These are phyloP conservation scores for Leccinum boreale DNA, from an alignment of 768 basidiomycete genomes.

Conservation along the genomic window DNA sequence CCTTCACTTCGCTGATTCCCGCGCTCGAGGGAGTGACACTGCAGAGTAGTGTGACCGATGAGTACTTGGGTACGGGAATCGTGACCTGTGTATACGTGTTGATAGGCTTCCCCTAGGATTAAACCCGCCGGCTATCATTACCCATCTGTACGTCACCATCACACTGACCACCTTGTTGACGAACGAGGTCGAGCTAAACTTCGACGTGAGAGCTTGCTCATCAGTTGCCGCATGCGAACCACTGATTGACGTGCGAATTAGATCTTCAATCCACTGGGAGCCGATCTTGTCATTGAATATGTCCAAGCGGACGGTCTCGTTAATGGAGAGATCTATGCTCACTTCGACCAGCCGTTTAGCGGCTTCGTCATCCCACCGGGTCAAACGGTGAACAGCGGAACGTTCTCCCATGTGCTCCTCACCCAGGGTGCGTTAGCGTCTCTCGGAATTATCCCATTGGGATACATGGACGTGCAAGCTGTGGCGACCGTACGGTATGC, in stretches of 20 bases:
- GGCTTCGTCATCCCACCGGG: slow-evolving; percentile 56
- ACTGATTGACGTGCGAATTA: slow-evolving; percentile 17
- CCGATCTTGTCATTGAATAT: slow-evolving; percentile 53
- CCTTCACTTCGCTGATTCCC: slow-evolving; percentile 55
- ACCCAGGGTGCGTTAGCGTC: slow-evolving; percentile 56
- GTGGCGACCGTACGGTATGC: slow-evolving; percentile 42
- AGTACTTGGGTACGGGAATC: background rate
- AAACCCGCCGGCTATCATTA: slow-evolving; percentile 55
- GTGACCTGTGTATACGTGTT: background rate
- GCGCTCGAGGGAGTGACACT: slow-evolving; percentile 55
- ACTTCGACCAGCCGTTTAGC: slow-evolving; percentile 53
- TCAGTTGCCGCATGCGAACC: background rate
- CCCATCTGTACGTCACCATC: slow-evolving; percentile 52
- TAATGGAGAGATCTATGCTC: slow-evolving; percentile 52
- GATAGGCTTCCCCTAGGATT: slow-evolving; percentile 29
- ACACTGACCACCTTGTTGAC: slow-evolving; percentile 45
- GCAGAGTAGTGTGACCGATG: slow-evolving; percentile 48
- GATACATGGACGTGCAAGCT: slow-evolving; percentile 50
- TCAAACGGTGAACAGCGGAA: slow-evolving; percentile 59
- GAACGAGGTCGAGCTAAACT: slow-evolving; percentile 52
- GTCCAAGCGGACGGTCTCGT: slow-evolving; percentile 56
- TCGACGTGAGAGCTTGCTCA: slow-evolving; percentile 43
- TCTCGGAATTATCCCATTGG: slow-evolving; percentile 54
- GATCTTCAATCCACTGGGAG: slow-evolving; percentile 55
- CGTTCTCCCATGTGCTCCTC: slow-evolving; percentile 54